Conservation (phyloP, 73 alveolate species). For the Paramecium primaurelia region DNA sequence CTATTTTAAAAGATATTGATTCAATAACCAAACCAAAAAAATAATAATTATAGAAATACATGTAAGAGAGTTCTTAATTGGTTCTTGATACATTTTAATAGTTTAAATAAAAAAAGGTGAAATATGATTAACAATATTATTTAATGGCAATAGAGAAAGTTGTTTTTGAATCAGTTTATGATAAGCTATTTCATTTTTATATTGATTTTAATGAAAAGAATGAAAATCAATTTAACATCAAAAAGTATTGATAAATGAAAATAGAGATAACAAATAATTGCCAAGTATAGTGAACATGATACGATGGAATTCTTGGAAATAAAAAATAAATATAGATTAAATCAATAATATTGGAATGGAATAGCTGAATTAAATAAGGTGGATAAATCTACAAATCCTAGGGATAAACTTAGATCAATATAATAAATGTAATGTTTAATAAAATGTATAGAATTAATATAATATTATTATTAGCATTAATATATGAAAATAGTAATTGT, state of each 20-base stretch:
- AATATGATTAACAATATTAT: not conserved
- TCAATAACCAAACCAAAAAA: not conserved
- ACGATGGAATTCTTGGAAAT: constrained; percentile 24
- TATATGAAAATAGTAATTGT: not conserved
- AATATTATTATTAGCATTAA: not conserved
- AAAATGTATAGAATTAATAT: not conserved
- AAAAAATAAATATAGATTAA: not conserved
- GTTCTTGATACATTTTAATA: not conserved
- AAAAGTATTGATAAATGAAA: not conserved
- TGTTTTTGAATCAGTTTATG: not conserved
- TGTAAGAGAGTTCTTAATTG: not conserved
- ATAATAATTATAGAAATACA: not conserved
- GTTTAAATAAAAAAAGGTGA: not conserved
- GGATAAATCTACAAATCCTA: not conserved
- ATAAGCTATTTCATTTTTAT: not conserved
- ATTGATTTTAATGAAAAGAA: not conserved
- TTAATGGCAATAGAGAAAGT: constrained; percentile 14
- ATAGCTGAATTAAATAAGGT: not conserved
- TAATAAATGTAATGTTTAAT: not conserved
- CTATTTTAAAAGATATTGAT: not conserved
- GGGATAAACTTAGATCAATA: not conserved
- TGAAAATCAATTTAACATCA: not conserved
- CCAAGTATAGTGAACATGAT: not conserved
- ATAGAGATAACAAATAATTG: not conserved
- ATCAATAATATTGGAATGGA: not conserved